These are phyloP conservation scores for Dactylellina parvicollis DNA, from an alignment of 2,329 filamentous ascomycete genomes.

Conservation along the genomic window DNA sequence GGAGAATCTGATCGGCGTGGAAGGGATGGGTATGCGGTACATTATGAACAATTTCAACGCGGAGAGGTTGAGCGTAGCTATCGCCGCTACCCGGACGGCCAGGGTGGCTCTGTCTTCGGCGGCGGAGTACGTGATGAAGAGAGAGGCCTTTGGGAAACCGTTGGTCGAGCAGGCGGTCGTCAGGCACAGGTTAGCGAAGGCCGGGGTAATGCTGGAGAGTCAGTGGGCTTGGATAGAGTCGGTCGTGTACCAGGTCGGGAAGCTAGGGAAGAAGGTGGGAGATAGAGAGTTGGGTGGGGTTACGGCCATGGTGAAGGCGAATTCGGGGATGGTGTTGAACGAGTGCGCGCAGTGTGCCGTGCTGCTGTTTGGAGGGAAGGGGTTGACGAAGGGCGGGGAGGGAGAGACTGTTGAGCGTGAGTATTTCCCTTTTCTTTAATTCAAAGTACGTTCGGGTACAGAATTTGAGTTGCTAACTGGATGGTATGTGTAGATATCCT, in stretches of 20 bases:
- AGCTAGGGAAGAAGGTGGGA: conserved; percentile 69
- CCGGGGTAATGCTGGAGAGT: conserved; percentile 73
- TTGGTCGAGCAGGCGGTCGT: conserved; percentile 80
- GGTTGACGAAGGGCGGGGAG: conserved; percentile 74
- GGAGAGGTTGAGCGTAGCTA: conserved; percentile 74
- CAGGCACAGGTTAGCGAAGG: conserved; percentile 76
- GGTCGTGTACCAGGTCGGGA: conserved; percentile 74
- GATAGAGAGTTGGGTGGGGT: conserved; percentile 75
- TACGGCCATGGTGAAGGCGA: conserved; percentile 77
- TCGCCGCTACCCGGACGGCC: conserved; percentile 72
- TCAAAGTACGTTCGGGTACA: too few relatives aligned
- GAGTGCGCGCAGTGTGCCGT: conserved; percentile 76
- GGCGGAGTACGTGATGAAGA: conserved; percentile 72
- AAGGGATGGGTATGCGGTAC: conserved; percentile 77
- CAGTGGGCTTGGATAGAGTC: conserved; percentile 78
- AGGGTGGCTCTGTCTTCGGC: conserved; percentile 70
- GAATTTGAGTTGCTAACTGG: conserved; percentile 6
- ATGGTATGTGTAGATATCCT: conserved; percentile 68
- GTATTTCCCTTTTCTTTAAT: conserved; percentile 59
- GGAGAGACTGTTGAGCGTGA: conserved; percentile 76
- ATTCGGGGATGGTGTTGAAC: conserved; percentile 75
- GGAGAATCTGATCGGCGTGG: conserved; percentile 74
- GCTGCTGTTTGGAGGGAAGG: conserved; percentile 78
- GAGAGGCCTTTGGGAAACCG: conserved; percentile 74
- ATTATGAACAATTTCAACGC: conserved; percentile 85